Percentiles rank a stretch among this genome's conserved stretches.
These are phyloP conservation scores for Canavalia ensiformis DNA, from an alignment of 306 rosid genomes.

Conservation along the genomic window DNA sequence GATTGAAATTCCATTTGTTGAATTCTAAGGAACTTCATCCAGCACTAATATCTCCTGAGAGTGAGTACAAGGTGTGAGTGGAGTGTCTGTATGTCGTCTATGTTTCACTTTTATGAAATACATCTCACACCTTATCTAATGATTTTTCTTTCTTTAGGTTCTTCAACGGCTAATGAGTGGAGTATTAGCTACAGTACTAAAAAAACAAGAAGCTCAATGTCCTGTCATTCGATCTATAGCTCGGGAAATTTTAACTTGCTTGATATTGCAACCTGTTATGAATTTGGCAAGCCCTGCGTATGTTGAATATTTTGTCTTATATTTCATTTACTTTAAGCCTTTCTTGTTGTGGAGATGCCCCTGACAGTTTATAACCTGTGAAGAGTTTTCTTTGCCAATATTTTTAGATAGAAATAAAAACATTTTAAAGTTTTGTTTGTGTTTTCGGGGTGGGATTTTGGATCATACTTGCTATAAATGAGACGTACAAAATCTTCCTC, in stretches of 20 bases:
- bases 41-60: constrained; percentile 93
- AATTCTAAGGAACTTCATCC: constrained; percentile 98
- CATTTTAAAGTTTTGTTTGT: not conserved
- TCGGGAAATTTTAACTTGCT: constrained; percentile 87
- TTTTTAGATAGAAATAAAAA: not conserved
- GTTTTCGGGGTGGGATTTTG: not conserved
- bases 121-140: constrained; percentile 53
- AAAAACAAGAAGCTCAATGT: constrained; percentile 84
- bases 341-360: constrained; percentile 20
- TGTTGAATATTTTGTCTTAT: constrained; percentile 50
- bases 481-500: not conserved
- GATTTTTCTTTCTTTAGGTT: constrained; percentile 64
- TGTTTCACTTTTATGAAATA: constrained; percentile 41
- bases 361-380: constrained; percentile 6
- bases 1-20: constrained; percentile 88
- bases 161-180: constrained; percentile 91
- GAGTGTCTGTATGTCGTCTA: constrained; percentile 60
- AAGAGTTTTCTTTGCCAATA: constrained; percentile 15
- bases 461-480: constrained; percentile 19
- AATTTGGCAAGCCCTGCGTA: constrained; percentile 93
- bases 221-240: constrained; percentile 93
- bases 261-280: constrained; percentile 91
- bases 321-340: constrained; percentile 35
- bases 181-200: constrained; percentile 78
- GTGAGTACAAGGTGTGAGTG: constrained; percentile 99